phyloP scores from a whole-genome alignment of 2,329 filamentous ascomycete genomes.

The Colletotrichum coccodes region DNA sequence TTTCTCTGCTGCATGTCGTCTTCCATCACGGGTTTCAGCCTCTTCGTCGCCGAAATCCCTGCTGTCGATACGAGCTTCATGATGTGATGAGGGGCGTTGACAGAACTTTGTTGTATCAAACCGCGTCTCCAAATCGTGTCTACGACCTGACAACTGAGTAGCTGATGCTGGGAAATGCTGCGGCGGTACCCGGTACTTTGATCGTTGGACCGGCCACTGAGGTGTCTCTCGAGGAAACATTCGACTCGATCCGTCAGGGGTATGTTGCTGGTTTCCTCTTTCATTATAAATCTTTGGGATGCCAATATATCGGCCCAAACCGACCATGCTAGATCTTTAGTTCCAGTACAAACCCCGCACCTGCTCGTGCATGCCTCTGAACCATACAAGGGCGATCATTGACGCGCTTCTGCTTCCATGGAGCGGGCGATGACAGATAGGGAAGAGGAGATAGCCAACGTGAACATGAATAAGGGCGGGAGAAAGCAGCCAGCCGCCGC shows the following conservation, averaged over 20 bases:
- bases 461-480: neutral
- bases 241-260: neutral
- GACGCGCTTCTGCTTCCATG: neutral
- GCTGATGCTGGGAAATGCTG: no score
- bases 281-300: neutral
- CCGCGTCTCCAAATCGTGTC: neutral
- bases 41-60: neutral
- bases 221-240: neutral
- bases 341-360: neutral
- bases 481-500: neutral
- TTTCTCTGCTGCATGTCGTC: neutral
- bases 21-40: neutral
- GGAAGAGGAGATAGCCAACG: slow-evolving; percentile 2
- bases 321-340: neutral
- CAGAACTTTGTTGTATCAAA: neutral
- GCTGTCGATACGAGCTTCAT: neutral
- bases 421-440: slow-evolving; percentile 18
- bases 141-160: neutral
- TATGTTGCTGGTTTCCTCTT: neutral
- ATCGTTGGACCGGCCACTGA: neutral
- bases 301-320: neutral
- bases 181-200: neutral
- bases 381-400: slow-evolving; percentile 9
- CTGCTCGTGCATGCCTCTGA: neutral
- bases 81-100: neutral